Percentiles rank a stretch among this genome's conserved stretches.
phyloP scores from a whole-genome alignment of 2,329 filamentous ascomycete genomes.

The Neonectria sp. region DNA sequence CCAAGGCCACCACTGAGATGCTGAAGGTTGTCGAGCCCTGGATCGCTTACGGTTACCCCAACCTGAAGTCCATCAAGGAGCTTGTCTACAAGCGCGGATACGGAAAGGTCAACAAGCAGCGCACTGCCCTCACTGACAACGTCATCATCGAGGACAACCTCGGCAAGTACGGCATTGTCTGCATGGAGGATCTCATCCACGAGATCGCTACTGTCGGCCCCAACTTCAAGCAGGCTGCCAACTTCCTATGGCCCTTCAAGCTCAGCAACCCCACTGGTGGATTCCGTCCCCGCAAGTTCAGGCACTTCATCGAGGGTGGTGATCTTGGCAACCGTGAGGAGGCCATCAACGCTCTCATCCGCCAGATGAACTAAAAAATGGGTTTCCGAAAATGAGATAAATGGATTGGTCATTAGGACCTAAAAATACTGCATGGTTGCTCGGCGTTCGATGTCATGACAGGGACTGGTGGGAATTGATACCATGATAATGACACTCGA shows the following conservation, averaged over 20 bases:
- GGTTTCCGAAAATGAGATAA: constrained; percentile 37
- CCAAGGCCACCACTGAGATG: constrained; percentile 98
- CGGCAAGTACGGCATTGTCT: constrained; percentile 99
- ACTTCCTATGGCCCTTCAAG: constrained; percentile 99
- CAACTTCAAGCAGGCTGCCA: constrained; percentile 99
- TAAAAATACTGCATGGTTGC: constrained; percentile 56
- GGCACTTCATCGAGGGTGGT: constrained; percentile 98
- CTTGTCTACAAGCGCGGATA: constrained; percentile 99
- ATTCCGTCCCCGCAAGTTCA: constrained; percentile 98
- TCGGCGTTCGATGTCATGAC: constrained; percentile 59
- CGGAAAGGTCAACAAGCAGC: constrained; percentile 99
- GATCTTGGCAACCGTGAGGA: constrained; percentile 99
- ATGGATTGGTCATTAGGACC: constrained; percentile 49
- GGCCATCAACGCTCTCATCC: constrained; percentile 95
- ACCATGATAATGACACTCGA: constrained; percentile 59
- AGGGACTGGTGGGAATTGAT: constrained; percentile 58
- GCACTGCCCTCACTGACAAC: constrained; percentile 96
- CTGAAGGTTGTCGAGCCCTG: constrained; percentile 98
- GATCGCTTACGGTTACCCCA: constrained; percentile 99
- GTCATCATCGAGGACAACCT: constrained; percentile 96
- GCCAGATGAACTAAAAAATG: constrained; percentile 92
- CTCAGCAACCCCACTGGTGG: constrained; percentile 98
- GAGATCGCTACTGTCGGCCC: constrained; percentile 99
- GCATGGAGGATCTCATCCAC: constrained; percentile 99
- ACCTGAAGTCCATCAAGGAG: constrained; percentile 99